These are phyloP conservation scores for Canariomyces notabilis DNA, from an alignment of 2,329 filamentous ascomycete species.

Conservation along the genomic window DNA sequence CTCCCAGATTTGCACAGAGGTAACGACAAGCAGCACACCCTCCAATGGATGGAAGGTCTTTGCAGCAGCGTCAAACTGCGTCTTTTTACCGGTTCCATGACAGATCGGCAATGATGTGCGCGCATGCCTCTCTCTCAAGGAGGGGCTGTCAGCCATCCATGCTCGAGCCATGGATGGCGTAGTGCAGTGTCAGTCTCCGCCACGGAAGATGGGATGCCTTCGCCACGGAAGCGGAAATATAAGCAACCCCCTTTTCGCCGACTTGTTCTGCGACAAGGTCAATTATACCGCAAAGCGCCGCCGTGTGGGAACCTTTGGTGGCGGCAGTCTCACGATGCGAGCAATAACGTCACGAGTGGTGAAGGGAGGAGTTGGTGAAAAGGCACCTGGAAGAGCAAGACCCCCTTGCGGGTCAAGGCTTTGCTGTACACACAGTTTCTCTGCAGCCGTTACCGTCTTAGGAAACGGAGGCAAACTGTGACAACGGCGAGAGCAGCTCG, in stretches of 20 bases:
- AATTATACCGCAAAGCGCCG: too few relatives aligned
- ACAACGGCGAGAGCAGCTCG: slow-evolving; percentile 2
- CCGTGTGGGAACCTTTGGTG: too few relatives aligned
- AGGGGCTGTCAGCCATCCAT: too few relatives aligned
- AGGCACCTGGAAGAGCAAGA: slow-evolving; percentile 15
- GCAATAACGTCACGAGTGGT: too few relatives aligned
- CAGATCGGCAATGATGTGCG: slow-evolving; percentile 22
- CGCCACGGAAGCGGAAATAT: too few relatives aligned
- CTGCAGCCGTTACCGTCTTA: slow-evolving; percentile 1
- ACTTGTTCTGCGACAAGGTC: too few relatives aligned
- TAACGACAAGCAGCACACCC: background rate
- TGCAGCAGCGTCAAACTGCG: slow-evolving; percentile 20
- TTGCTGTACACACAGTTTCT: background rate
- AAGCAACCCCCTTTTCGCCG: too few relatives aligned
- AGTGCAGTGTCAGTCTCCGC: slow-evolving; percentile 21
- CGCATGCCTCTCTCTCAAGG: too few relatives aligned
- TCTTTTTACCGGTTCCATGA: slow-evolving; percentile 13
- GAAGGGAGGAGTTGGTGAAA: slow-evolving; percentile 4
- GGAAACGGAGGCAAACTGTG: slow-evolving; percentile 7
- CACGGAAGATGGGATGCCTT: background rate
- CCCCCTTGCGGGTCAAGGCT: slow-evolving; percentile 16
- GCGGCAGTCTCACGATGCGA: too few relatives aligned
- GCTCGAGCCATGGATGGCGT: slow-evolving; percentile 15
- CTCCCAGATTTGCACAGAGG: slow-evolving; percentile 10
- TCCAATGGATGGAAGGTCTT: slow-evolving; percentile 4